Base-by-base conservation (phyloP, 2,329 filamentous ascomycete species). In the Microdochium trichocladiopsis region DNA sequence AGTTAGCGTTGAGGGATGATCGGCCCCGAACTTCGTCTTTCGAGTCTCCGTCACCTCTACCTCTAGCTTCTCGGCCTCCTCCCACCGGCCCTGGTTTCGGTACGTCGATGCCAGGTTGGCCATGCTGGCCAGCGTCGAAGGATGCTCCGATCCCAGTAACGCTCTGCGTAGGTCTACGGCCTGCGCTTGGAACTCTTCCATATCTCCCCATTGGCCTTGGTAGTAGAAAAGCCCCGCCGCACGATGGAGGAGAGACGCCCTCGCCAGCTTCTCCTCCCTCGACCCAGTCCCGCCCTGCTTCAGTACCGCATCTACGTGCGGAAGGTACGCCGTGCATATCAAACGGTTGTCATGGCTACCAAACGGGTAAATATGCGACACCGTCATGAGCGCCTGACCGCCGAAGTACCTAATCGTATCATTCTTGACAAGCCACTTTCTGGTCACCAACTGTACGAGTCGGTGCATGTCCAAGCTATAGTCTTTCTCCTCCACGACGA, bases 391-490 rank as follows among this genome's bases (percentile, higher is more conserved):
- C 0, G 66, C 66, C 3, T 56, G 28, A 21, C 49, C 36, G 0
- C 55, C 51, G 11, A 63, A 66, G 2, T 52, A 24, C 1, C 5
- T 1, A 6, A 56, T 50, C 0, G 2, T 53, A 2, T 48, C 53
- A 24, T 61, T 54, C 0, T 51, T 52, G 6, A 18, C 28, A 2
- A 71, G 52, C 61, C 67, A 70, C 33, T 60, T 63, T 3, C 54
- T 60, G 0, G 66, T 68, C 0, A 64, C 61, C 4, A 70, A 47
- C 11, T 71, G 68, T 0, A 71, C 58, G 0, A 71, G 63, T 1
- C 65, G 62, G 49, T 71, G 68, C 59, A 71, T 65, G 9, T 63
- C 52, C 2, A 65, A 52, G 5, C 36, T 50, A 0, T 56, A 41
- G 0, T 33, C 51, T 1, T 54, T 58, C n/a, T 55, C 58, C 31